These are phyloP conservation scores for Trichoderma virens DNA, from an alignment of 495 filamentous ascomycete genomes.

Conservation along the genomic window DNA sequence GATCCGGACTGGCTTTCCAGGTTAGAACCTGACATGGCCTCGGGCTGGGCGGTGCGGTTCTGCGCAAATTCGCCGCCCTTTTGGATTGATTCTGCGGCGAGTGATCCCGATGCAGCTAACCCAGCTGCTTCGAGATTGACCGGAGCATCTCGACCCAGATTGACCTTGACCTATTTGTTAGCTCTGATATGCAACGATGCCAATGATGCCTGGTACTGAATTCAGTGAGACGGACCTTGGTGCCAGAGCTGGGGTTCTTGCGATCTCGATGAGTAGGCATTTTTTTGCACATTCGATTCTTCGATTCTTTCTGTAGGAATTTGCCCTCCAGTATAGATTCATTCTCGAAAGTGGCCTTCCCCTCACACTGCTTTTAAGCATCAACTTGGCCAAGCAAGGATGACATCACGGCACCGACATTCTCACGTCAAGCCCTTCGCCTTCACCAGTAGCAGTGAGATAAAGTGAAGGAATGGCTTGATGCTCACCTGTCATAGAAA, in stretches of 20 bases:
- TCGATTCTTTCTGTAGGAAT: neutral
- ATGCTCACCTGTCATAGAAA: conserved; percentile 3
- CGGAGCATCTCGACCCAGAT: conserved; percentile 21
- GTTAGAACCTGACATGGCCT: conserved; percentile 17
- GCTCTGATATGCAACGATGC: too few relatives aligned
- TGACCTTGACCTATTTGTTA: too few relatives aligned
- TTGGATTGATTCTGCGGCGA: conserved; percentile 30
- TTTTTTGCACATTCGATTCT: too few relatives aligned
- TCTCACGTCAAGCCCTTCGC: neutral
- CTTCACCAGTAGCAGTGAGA: neutral
- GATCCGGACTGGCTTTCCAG: conserved; percentile 10
- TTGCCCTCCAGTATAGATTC: neutral
- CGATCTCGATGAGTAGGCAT: neutral
- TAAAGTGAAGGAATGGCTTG: too few relatives aligned
- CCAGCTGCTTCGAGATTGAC: conserved; percentile 25
- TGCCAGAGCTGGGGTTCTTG: conserved; percentile 22
- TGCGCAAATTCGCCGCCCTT: conserved; percentile 19
- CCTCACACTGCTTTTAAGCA: too few relatives aligned
- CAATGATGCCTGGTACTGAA: too few relatives aligned
- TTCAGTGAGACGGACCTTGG: conserved; percentile 19
- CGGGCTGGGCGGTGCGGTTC: conserved; percentile 16
- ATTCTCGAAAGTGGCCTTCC: too few relatives aligned
- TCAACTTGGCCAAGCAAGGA: too few relatives aligned
- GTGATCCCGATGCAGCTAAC: conserved; percentile 22
- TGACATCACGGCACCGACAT: neutral